Evolutionary conservation across 192 early-diverging fungal species (phyloP), one percentile per base, ranked within the genome.

Genomic region (Dissophora ornata): DNA sequence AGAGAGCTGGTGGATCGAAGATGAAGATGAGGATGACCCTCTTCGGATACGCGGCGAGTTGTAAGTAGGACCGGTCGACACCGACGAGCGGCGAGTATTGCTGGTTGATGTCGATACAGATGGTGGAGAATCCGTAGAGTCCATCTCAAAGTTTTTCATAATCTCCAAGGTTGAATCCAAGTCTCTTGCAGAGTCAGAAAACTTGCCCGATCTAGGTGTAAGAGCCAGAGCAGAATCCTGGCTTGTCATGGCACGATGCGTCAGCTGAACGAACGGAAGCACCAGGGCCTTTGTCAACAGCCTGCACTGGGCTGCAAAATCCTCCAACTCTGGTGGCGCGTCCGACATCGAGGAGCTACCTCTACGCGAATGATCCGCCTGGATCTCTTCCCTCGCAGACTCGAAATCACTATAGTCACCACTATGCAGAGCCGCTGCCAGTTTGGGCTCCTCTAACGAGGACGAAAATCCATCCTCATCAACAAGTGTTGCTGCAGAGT

Each of bases 221-320:
- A 75, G 38, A 1, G 71, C 63, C 16, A 75, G 21, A 5, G 62
- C 63, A 7, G 71, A 75, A 18, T 75, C 71, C 50, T 75, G 71
- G 15, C 71, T 75, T 8, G 63, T 73, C 81, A 82, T 82, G n/a
- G 77, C 75, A 47, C 62, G 71, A 36, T 82, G 74, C 0, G 81
- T 82, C 33, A 78, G 51, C 50, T 79, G 75, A 30, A 82, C 62
- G 54, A 82, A 82, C 11, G 80, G 80, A 29, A 82, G 65, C 16
- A 82, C 71, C 13, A 82, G 42, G 16, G 80, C 80, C 51, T 69
- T 32, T 2, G 81, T 82, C 51, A 82, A 29, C 41, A 82, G 38
- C 30, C 81, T 63, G 30, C 81, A 82, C 46, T 82, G 81, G 32
- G 75, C 69, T 25, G 81, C 65, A 60, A 82, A 82, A 50, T 82